Base-by-base conservation (phyloP, 306 rosid genomes). In the Prunus salicina region DNA sequence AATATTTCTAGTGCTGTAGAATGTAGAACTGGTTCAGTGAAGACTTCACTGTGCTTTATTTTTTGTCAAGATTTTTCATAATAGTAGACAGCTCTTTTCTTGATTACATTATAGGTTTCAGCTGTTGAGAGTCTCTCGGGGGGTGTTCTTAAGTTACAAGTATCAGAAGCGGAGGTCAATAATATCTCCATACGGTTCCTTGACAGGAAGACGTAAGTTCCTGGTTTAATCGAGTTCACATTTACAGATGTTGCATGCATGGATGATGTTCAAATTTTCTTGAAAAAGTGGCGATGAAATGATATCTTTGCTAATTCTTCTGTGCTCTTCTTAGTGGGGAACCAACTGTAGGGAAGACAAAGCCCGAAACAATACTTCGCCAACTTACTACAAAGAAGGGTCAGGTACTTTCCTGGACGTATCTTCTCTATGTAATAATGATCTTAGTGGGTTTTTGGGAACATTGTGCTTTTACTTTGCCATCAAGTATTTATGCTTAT, bases 341-440 rank as follows among this genome's bases (percentile, higher is more conserved):
- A 88, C 97, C 97, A 60, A 91, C 97, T 57, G 57, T 84, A 20
- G 99, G 99, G 84, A 93, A 89, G 89, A 96, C 99, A 78, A 93
- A 90, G 82, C 98, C 98, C 3, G 99, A 93, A 66, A 93, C 97
- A 20, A 91, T 96, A 83, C 94, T 93, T 67, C 82, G 97, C 70
- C 99, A 96, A 73, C 91, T 96, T 64, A 86, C 97, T 65, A 93
- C 98, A 75, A 96, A 93, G 88, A 93, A 93, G 80, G 99, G 99
- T 67, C 99, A 96, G 98, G 99, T 96, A 81, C 68, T 82, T 65
- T 74, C 32, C 67, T 74, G 43, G 43, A 38, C 0, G 9, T 38
- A 38, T 38, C 8, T 76, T 28, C 14, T 24, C 50, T 20, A n/a
- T 15, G 38, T 4, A 2, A 38, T 52, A 38, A 60, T 19, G 16